Conservation (phyloP, 2,329 filamentous ascomycete genomes). For the Aspergillus aculeatus region DNA sequence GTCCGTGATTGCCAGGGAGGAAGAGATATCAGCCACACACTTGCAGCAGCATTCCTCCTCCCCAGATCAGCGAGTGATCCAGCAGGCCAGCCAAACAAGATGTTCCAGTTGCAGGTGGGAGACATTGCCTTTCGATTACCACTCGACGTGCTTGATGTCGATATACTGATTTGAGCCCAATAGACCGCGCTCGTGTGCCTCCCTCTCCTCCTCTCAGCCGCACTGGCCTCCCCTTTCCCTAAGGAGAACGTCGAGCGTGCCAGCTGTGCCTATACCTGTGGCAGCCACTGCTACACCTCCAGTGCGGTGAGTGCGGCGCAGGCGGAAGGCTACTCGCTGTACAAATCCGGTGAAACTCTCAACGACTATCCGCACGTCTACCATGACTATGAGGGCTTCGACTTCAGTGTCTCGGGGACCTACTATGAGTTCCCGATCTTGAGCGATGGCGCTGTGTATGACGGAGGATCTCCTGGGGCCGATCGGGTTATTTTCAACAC, state of each 20-base stretch:
- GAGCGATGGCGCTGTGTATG: constrained; percentile 50
- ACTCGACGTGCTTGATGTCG: too few relatives aligned
- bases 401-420: constrained; percentile 56
- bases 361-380: constrained; percentile 59
- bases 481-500: constrained; percentile 66
- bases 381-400: constrained; percentile 63
- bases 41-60: too few relatives aligned
- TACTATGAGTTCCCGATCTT: constrained; percentile 66
- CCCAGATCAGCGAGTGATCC: too few relatives aligned
- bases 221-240: constrained; percentile 26
- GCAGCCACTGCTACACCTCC: constrained; percentile 53
- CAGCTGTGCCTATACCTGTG: constrained; percentile 54
- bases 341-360: constrained; percentile 38
- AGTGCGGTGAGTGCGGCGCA: constrained; percentile 52
- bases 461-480: constrained; percentile 62
- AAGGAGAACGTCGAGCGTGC: constrained; percentile 31
- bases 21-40: too few relatives aligned
- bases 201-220: constrained; percentile 23
- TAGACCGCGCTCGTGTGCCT: constrained; percentile 14
- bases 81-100: background rate
- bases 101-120: constrained; percentile 5
- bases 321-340: constrained; percentile 53
- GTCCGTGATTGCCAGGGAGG: too few relatives aligned
- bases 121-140: background rate
- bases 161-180: background rate